phyloP scores from a whole-genome alignment of 1,139 yeast genomes.

The Geotrichum fermentans region DNA sequence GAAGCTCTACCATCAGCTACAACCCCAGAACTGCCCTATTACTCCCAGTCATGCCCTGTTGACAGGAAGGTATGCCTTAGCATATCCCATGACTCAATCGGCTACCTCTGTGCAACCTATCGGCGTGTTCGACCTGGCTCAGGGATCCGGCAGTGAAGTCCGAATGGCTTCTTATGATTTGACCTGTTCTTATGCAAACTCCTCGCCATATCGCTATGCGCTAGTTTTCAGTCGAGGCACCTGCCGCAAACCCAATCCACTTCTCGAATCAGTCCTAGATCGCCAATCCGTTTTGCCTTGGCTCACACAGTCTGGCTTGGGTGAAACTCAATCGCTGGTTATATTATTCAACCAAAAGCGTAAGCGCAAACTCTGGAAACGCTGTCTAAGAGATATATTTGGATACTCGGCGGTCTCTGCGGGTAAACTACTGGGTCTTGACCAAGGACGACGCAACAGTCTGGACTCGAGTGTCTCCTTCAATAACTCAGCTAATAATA shows the following conservation, averaged over 20 bases:
- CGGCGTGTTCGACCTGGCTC: constrained; percentile 4
- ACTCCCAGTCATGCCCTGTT: constrained; percentile 12
- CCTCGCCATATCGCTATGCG: constrained; percentile 17
- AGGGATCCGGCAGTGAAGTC: neutral
- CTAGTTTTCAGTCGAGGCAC: constrained; percentile 10
- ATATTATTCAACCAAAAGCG: constrained; percentile 17
- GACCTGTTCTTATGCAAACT: constrained; percentile 14
- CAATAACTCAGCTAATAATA: neutral
- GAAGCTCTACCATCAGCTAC: constrained; percentile 15
- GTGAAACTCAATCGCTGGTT: constrained; percentile 6
- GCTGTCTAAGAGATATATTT: constrained; percentile 10
- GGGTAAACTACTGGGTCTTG: neutral
- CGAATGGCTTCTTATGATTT: constrained; percentile 18
- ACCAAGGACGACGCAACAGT: neutral
- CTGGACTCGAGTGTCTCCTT: neutral
- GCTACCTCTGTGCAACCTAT: neutral
- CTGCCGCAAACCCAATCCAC: neutral
- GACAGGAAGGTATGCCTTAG: constrained; percentile 9
- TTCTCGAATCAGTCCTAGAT: constrained; percentile 8
- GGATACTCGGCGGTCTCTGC: constrained; percentile 4
- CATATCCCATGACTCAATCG: neutral
- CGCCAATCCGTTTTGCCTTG: constrained; percentile 11
- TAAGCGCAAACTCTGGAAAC: constrained; percentile 20
- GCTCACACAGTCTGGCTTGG: constrained; percentile 4
- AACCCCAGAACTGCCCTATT: constrained; percentile 16